These are phyloP conservation scores for Oehlia diaphana DNA, from an alignment of 192 early-diverging fungal species.

Conservation along the genomic window DNA sequence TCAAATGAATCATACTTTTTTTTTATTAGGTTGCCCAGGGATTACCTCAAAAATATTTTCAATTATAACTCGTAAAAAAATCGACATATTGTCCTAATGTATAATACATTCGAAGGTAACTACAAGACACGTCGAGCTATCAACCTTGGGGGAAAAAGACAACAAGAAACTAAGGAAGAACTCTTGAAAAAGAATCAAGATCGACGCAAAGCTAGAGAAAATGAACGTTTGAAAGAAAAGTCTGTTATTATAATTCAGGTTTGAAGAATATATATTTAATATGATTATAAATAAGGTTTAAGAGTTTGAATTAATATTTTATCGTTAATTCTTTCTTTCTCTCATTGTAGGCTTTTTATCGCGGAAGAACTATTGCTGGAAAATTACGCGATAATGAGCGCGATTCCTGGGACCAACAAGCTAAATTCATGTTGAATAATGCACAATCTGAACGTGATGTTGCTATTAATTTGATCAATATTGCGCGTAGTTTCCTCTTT, in stretches of 20 bases:
- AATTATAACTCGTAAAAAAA: neutral
- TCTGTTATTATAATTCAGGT: slow-evolving; percentile 70
- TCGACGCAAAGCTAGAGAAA: slow-evolving; percentile 71
- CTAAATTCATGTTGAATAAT: neutral
- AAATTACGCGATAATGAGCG: slow-evolving; percentile 35
- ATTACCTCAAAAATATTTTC: neutral
- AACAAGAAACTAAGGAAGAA: slow-evolving; percentile 64
- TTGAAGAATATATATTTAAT: neutral
- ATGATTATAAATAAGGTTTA: neutral
- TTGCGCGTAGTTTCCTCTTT: slow-evolving; percentile 38
- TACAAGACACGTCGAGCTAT: slow-evolving; percentile 75
- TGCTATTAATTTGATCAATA: slow-evolving; percentile 2
- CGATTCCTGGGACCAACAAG: slow-evolving; percentile 40
- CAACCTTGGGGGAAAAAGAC: slow-evolving; percentile 76
- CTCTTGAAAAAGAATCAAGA: slow-evolving; percentile 70
- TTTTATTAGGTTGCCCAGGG: neutral
- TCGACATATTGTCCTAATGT: neutral
- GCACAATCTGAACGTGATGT: neutral
- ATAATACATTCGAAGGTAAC: slow-evolving; percentile 71
- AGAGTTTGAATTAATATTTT: neutral
- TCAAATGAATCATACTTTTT: neutral
- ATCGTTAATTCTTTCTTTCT: neutral
- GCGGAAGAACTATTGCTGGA: slow-evolving; percentile 46
- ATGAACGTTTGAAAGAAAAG: slow-evolving; percentile 57
- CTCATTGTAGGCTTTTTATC: slow-evolving; percentile 49